phyloP scores from a whole-genome alignment of 176 grass and related monocot genomes.

The Eleusine coracana region DNA sequence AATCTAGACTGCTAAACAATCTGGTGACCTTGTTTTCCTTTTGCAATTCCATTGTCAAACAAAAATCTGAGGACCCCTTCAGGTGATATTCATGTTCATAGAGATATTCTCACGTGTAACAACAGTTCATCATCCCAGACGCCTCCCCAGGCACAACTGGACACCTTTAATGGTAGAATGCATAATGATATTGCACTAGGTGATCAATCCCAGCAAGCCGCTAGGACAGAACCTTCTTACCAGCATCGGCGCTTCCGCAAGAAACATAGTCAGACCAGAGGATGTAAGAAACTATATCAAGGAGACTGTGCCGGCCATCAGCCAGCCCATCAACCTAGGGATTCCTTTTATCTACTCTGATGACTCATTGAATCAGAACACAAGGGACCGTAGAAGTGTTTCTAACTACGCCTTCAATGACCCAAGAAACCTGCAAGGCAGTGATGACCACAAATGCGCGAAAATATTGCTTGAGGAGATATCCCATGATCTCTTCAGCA shows the following conservation, averaged over 20 bases:
- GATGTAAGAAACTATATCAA: too few relatives aligned
- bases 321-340: too few relatives aligned
- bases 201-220: not conserved
- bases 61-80: not conserved
- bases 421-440: constrained; percentile 6
- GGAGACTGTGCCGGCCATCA: too few relatives aligned
- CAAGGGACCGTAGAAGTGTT: not conserved
- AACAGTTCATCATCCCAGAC: constrained; percentile 23
- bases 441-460: not conserved
- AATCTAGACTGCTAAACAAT: too few relatives aligned
- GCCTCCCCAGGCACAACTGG: constrained; percentile 24
- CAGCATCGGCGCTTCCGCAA: not conserved
- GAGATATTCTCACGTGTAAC: not conserved
- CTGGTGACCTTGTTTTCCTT: not conserved
- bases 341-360: too few relatives aligned
- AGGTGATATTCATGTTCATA: not conserved
- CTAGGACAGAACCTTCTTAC: not conserved
- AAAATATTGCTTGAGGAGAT: constrained; percentile 42
- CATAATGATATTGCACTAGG: constrained; percentile 37
- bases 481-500: constrained; percentile 42
- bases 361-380: not conserved
- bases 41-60: constrained; percentile 29
- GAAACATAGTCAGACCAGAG: too few relatives aligned
- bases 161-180: constrained; percentile 30
- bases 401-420: not conserved